Evolutionary conservation across 1,284 basidiomycete genomes (phyloP).

Genomic region (Sphaerobolus stellatus): DNA sequence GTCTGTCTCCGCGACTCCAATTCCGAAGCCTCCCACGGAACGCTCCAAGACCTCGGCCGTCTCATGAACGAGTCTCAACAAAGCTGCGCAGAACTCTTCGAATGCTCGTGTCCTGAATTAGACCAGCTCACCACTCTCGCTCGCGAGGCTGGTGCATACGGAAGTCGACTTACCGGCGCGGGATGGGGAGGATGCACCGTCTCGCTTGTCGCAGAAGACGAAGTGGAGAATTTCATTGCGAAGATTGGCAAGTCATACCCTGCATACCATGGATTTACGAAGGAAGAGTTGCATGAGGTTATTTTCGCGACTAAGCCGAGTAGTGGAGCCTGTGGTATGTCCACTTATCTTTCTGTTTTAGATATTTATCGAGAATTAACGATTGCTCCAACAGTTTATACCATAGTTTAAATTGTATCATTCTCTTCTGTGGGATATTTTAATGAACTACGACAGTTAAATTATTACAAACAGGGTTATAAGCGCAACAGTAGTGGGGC

Average conservation of each 20-base stretch:
- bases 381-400: too few relatives aligned
- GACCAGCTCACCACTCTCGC: conserved; percentile 65
- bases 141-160: conserved; percentile 70
- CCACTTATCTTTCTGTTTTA: background rate
- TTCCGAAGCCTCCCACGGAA: conserved; percentile 19
- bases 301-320: conserved; percentile 87
- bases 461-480: too few relatives aligned
- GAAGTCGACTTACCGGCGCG: conserved; percentile 77
- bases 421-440: too few relatives aligned
- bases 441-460: too few relatives aligned
- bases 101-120: conserved; percentile 79
- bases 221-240: conserved; percentile 67
- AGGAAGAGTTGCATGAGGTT: conserved; percentile 62
- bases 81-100: conserved; percentile 65
- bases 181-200: conserved; percentile 93
- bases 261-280: conserved; percentile 60
- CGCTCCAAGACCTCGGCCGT: conserved; percentile 56
- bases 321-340: conserved; percentile 77
- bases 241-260: conserved; percentile 59
- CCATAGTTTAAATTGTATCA: too few relatives aligned
- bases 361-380: too few relatives aligned
- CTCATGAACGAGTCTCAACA: conserved; percentile 79
- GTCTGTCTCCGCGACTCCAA: conserved; percentile 51
- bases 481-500: too few relatives aligned
- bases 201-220: conserved; percentile 70